Conservation (phyloP, 495 filamentous ascomycete genomes). For the Cudoniella acicularis region DNA sequence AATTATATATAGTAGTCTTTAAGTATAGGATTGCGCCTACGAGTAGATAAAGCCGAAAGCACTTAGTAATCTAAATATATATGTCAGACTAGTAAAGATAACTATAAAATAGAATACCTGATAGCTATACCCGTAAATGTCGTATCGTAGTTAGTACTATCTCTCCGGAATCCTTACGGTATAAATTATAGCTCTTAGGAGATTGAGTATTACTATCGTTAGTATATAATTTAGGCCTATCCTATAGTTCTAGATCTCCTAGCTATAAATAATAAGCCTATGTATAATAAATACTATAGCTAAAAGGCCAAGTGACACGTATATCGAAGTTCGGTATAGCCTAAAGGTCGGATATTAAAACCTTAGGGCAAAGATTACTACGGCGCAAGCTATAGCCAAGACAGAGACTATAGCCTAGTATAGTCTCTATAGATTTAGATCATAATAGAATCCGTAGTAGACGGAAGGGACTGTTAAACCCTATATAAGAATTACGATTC, state of each 20-base stretch:
- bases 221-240: conserved; percentile 79
- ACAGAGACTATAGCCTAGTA: conserved; percentile 36
- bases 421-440: conserved; percentile 25
- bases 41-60: conserved; percentile 15
- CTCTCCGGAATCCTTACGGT: conserved; percentile 57
- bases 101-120: conserved; percentile 75
- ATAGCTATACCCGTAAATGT: conserved; percentile 70
- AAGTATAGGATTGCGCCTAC: not conserved
- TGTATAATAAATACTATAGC: conserved; percentile 61
- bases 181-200: conserved; percentile 77
- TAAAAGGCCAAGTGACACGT: conserved; percentile 78
- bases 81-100: conserved; percentile 42
- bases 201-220: conserved; percentile 67
- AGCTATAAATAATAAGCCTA: conserved; percentile 50
- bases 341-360: conserved; percentile 77
- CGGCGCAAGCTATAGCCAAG: conserved; percentile 59
- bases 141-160: conserved; percentile 54
- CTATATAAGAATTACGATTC: conserved; percentile 53
- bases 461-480: conserved; percentile 45
- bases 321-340: conserved; percentile 85
- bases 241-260: conserved; percentile 59
- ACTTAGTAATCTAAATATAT: conserved; percentile 17
- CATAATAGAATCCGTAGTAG: conserved; percentile 49
- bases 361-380: conserved; percentile 65
- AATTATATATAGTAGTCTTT: not conserved